Base-by-base conservation (phyloP, 1,284 basidiomycete species). In the Ustilago bromivora region DNA sequence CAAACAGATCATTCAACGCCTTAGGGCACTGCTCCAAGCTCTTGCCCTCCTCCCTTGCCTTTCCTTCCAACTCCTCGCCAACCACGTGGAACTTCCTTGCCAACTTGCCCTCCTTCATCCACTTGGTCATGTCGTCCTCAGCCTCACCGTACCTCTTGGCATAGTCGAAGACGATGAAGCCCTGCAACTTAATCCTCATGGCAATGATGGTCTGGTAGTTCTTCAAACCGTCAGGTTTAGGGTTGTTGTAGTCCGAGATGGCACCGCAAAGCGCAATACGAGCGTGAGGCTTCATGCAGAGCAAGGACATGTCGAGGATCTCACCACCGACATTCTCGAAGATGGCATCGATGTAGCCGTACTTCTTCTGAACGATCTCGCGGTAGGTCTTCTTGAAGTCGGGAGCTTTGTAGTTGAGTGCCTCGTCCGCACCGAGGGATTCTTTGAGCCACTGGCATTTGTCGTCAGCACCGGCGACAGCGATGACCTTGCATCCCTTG, bases 381-480 rank as follows among this genome's bases (percentile, higher is more conserved):
- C 87, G 88, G 88, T 94, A 96, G 12, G 89, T 90, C 41, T 89
- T 87, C 82, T 90, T 90, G 12, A 89, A 89, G 53, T 87, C 86
- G 17, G 86, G 86, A 0, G 87, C 89, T 87, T 96, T 97, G 88
- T 98, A 97, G 86, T 97, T 93, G 83, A 97, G 88, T 0, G 92
- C 93, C 61, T 89, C 90, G 81, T 95, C 93, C 55, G 93, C 92
- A 17, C 94, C 94, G 32, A 96, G 87, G 62, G 94, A 92, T 54
- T 90, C 88, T 85, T 91, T 89, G 41, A 97, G 90, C 91, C 93
- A 94, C 9, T 89, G 87, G 85, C 93, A 94, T 87, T 98, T 98
- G 38, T 93, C 93, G 11, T 89, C 84, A 0, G 91, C 90, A 19
- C 92, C 92, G 0, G 92, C 94, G 76, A 95, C 93, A 12, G 91